Evolutionary conservation across 1,284 basidiomycete genomes (phyloP), one percentile per base, ranked within the genome.

Genomic region (Porodaedalea pini): DNA sequence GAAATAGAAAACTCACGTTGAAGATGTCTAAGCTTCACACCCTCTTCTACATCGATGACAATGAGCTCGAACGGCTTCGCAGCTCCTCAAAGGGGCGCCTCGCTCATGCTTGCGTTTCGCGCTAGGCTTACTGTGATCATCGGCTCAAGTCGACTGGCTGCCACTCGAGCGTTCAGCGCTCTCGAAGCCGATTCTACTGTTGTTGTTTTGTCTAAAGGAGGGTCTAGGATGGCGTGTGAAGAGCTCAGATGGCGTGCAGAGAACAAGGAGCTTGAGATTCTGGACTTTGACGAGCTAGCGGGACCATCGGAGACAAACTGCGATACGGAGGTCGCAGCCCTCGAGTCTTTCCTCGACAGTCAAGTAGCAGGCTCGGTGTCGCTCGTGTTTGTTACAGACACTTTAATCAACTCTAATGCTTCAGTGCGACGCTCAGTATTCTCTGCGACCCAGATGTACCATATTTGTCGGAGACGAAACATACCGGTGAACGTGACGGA

Each of bases 401-500:
- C 86, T 0, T 70, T 87, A 2, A 69, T 81, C n/a, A 69, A 71
- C 10, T 58, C 67, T 3, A 68, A 71, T 23, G 61, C 71, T 15
- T 56, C 63, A 2, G 60, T 39, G 47, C 71, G 76, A 51, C 80
- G 86, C 5, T 77, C 70, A 4, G 71, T 72, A 15, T 64, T 69
- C 0, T 86, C 83, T 0, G 85, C 88, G 3, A 71, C 75, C 37
- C 69, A 73, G 8, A 75, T 95, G 29, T 78, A 81, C 57, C 63
- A 68, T 4, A 68, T 82, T 0, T 90, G 86, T 63, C 75, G 70
- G 27, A 62, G 73, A 0, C 78, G 80, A 17, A 80, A 83, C 40
- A 86, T 97, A 48, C 89, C 86, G 2, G 77, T 95, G 7, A 98
- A 96, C 66, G 83, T 92, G 31, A 85, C 93, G 5, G 96, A 98